Percentiles rank a stretch among this genome's conserved stretches.
Conservation (phyloP, 2,329 filamentous ascomycete genomes). For the Phymatotrichopsis omnivora region DNA sequence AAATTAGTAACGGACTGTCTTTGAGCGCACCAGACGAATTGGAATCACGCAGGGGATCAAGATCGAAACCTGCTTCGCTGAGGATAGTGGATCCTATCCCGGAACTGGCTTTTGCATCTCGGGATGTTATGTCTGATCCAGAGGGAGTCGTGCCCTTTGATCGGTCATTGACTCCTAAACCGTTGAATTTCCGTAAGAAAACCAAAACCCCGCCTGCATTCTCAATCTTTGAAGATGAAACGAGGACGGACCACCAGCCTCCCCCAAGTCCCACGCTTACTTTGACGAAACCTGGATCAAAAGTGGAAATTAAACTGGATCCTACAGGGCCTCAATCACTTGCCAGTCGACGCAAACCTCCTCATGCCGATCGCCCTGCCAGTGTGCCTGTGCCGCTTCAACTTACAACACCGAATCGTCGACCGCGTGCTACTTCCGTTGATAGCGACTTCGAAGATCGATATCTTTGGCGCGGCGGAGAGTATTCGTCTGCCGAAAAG, state of each 20-base stretch:
- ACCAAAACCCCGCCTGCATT: constrained; percentile 24
- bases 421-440: constrained; percentile 19
- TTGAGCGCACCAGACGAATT: constrained; percentile 10
- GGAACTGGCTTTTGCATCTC: constrained; percentile 19
- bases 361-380: neutral
- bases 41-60: no score
- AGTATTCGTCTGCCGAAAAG: constrained; percentile 21
- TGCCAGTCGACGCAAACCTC: constrained; percentile 13
- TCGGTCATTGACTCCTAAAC: constrained; percentile 21
- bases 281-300: constrained; percentile 26
- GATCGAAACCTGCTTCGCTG: no score
- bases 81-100: constrained; percentile 14
- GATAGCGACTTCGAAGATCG: constrained; percentile 26
- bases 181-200: constrained; percentile 25
- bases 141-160: no score
- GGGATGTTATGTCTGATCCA: constrained; percentile 11
- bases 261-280: constrained; percentile 22
- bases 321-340: no score
- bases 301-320: constrained; percentile 23
- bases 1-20: constrained; percentile 8
- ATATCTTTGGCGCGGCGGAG: constrained; percentile 17
- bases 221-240: constrained; percentile 27
- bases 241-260: constrained; percentile 12
- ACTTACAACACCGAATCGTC: constrained; percentile 25
- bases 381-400: constrained; percentile 23